Conservation (phyloP, 2,329 filamentous ascomycete genomes). For the Capronia epimyces region DNA sequence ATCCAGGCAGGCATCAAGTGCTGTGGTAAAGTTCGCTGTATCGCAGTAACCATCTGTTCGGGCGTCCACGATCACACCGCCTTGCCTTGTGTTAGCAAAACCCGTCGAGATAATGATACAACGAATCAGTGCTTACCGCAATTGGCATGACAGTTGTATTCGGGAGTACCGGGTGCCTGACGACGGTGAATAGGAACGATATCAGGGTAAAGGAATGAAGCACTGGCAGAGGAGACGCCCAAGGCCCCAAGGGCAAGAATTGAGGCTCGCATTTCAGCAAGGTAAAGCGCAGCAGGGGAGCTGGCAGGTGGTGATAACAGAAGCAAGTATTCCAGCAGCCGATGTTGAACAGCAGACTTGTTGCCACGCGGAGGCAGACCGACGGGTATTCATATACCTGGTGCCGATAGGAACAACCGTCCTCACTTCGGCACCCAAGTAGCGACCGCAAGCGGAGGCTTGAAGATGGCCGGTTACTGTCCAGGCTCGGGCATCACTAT, state of each 20-base stretch:
- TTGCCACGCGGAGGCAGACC: neutral
- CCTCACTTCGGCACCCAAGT: neutral
- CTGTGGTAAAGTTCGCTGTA: slow-evolving; percentile 30
- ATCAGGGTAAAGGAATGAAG: slow-evolving; percentile 16
- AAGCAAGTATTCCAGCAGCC: neutral
- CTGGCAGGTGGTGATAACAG: neutral
- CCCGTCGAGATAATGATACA: neutral
- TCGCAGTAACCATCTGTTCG: slow-evolving; percentile 30
- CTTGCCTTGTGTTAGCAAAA: slow-evolving; percentile 15
- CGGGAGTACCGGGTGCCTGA: slow-evolving; percentile 30
- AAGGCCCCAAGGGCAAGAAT: slow-evolving; percentile 8
- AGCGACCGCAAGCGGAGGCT: neutral
- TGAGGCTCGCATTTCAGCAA: slow-evolving; percentile 15
- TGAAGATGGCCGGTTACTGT: no score
- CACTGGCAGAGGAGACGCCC: slow-evolving; percentile 5
- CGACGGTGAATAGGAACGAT: slow-evolving; percentile 15
- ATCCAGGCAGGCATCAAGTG: slow-evolving; percentile 35
- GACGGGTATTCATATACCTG: neutral
- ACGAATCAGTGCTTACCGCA: slow-evolving; percentile 31
- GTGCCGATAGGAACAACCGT: neutral
- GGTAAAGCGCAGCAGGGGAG: neutral
- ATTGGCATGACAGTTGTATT: slow-evolving; percentile 35
- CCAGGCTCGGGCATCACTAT: neutral
- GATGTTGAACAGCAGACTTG: neutral
- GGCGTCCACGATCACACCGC: slow-evolving; percentile 30